Conservation (phyloP, 1,139 yeast genomes). For the Candida sojae region DNA sequence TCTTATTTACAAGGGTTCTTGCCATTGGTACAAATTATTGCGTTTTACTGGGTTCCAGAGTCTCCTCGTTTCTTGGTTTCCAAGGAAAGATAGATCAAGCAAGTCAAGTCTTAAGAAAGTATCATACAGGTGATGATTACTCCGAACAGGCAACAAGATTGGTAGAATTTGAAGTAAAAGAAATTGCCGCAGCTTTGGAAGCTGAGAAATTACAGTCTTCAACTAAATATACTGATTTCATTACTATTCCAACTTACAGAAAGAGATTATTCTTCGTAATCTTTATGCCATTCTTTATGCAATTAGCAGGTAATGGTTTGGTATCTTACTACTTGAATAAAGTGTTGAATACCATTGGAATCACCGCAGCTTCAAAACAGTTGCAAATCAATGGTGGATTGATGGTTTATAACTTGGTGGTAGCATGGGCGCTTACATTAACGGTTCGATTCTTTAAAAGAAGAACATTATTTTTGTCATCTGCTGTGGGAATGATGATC, state of each 20-base stretch:
- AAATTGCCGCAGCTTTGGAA: conserved; percentile 43
- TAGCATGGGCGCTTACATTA: conserved; percentile 31
- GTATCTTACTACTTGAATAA: conserved; percentile 52
- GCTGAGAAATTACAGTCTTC: conserved; percentile 27
- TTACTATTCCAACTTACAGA: conserved; percentile 39
- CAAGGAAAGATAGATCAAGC: conserved; percentile 37
- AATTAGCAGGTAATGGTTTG: conserved; percentile 53
- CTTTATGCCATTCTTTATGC: conserved; percentile 41
- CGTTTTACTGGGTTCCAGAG: conserved; percentile 43
- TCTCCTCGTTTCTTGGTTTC: conserved; percentile 47
- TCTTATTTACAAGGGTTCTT: conserved; percentile 45
- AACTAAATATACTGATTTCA: conserved; percentile 36
- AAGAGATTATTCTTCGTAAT: conserved; percentile 41
- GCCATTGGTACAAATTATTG: conserved; percentile 27
- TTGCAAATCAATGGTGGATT: conserved; percentile 48
- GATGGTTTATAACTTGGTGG: conserved; percentile 44
- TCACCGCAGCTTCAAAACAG: conserved; percentile 43
- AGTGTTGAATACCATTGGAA: conserved; percentile 52
- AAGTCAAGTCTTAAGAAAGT: conserved; percentile 39
- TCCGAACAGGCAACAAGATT: conserved; percentile 32
- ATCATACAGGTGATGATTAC: conserved; percentile 39
- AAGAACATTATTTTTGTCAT: conserved; percentile 46
- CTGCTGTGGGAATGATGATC: conserved; percentile 36
- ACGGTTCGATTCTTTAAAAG: conserved; percentile 35
- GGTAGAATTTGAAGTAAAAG: conserved; percentile 47